These are phyloP conservation scores for Strobilomyces confusus DNA, from an alignment of 768 basidiomycete genomes.

Conservation along the genomic window DNA sequence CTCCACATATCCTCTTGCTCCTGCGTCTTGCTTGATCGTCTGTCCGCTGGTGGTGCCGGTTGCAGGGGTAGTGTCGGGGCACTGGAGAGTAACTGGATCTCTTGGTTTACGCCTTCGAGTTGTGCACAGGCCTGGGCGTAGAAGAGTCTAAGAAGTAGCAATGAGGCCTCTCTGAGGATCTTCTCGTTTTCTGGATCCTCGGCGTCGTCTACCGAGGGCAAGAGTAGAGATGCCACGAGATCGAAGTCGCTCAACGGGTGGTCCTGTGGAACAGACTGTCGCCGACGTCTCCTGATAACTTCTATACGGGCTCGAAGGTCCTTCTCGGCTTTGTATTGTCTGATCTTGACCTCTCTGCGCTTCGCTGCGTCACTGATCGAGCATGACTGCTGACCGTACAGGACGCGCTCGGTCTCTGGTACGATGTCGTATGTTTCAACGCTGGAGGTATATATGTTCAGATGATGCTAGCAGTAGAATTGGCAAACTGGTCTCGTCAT, in stretches of 20 bases:
- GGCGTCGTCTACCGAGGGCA: conserved; percentile 36
- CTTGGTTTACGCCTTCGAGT: conserved; percentile 65
- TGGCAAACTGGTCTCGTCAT: background rate
- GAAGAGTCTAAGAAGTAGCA: conserved; percentile 70
- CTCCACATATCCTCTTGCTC: conserved; percentile 65
- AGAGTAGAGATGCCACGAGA: conserved; percentile 61
- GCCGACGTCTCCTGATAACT: conserved; percentile 51
- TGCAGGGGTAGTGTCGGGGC: conserved; percentile 42
- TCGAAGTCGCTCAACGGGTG: conserved; percentile 50
- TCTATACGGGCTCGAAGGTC: conserved; percentile 68
- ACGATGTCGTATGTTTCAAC: conserved; percentile 68
- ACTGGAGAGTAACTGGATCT: conserved; percentile 60
- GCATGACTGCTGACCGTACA: conserved; percentile 49
- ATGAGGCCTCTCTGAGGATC: conserved; percentile 57
- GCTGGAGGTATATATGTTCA: conserved; percentile 43
- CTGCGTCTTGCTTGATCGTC: conserved; percentile 37
- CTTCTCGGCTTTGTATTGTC: conserved; percentile 85
- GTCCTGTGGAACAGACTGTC: conserved; percentile 35
- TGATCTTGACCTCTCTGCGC: conserved; percentile 85
- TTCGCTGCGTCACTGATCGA: conserved; percentile 60
- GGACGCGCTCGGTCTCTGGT: conserved; percentile 51
- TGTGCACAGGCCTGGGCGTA: conserved; percentile 68
- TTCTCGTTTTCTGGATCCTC: conserved; percentile 61
- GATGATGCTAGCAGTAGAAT: conserved; percentile 40
- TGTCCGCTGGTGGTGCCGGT: conserved; percentile 30